phyloP scores from a whole-genome alignment of 352 stramenopile genomes.

The Phytopythium montanum region DNA sequence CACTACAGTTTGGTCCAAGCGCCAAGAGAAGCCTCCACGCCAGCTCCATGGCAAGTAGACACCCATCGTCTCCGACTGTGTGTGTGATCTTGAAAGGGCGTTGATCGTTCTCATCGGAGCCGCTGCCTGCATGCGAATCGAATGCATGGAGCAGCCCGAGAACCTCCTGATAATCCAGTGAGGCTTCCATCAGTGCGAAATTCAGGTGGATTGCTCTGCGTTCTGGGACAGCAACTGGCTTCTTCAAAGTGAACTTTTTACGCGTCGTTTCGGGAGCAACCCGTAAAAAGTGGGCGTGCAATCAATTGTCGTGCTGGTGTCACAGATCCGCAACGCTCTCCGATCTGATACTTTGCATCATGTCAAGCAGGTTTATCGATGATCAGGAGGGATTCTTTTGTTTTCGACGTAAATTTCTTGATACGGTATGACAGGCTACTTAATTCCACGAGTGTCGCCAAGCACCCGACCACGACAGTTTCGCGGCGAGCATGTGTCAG shows the following conservation, averaged over 20 bases:
- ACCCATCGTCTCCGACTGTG: no score
- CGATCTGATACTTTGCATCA: neutral
- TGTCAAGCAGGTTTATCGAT: neutral
- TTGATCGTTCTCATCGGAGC: no score
- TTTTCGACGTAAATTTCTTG: no score
- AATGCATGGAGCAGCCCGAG: neutral
- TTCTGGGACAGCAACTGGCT: neutral
- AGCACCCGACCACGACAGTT: neutral
- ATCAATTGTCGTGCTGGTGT: neutral
- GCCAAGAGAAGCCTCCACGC: no score
- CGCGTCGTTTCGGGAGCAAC: neutral
- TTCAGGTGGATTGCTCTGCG: neutral
- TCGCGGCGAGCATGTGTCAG: conserved; percentile 1
- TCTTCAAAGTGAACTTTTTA: neutral
- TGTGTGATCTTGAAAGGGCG: no score
- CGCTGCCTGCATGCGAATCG: neutral
- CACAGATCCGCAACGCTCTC: neutral
- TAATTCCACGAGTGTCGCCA: neutral
- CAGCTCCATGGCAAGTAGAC: no score
- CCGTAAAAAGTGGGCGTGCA: neutral
- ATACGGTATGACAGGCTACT: neutral
- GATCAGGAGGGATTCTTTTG: no score
- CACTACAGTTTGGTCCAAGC: no score
- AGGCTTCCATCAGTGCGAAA: no score
- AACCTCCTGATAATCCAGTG: conserved; percentile 1